Evolutionary conservation across 2,329 filamentous ascomycete genomes (phyloP), one percentile per base, ranked within the genome.

Genomic region (Didymella glomerata): DNA sequence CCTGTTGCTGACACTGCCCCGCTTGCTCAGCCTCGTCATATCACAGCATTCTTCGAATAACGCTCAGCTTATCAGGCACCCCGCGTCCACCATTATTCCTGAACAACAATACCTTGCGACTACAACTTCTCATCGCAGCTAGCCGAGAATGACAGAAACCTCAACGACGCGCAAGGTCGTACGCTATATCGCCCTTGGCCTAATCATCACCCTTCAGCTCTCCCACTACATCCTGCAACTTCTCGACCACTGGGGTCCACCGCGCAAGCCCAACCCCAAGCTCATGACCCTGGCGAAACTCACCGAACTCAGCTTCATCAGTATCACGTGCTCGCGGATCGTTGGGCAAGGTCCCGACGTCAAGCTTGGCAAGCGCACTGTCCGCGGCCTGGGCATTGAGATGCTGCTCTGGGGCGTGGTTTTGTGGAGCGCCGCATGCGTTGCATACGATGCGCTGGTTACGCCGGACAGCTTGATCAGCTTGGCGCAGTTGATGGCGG

Each of bases 371-470:
- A 18, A 32, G 24, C 25, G 8, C 16, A 16, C 45, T 7, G 16
- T 56, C 3, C 40, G 24, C 1, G 54, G 47, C 6, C 3, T 18
- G 1, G 40, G 54, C n/a, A 44, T 56, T 7, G 54, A 50, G 6
- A 30, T 18, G 10, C 25, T 56, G 40, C 47, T 50, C 16, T 56
- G 40, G 40, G 24, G 11, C 9, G 10, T 50, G 2, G 54, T 8
- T 14, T 10, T 42, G 24, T 56, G 54, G 54, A 56, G 54, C 20
- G 30, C 32, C 7, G 47, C 13, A 13, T 10, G 44, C 10, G 54
- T 32, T 24, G 13, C 20, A 16, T 14, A 34, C 2, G 54, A 56
- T 25, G 32, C 9, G 9, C 2, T 13, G 11, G 18, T n/a, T 3
- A 11, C 2, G 1, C n/a, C 30, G 10, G 40, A 28, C 10, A 20